A percentile compares a stretch with the other conserved stretches of the same genome.
phyloP scores from a whole-genome alignment of 225 moss, liverwort and hornwort species.

The Straminergon stramineum region DNA sequence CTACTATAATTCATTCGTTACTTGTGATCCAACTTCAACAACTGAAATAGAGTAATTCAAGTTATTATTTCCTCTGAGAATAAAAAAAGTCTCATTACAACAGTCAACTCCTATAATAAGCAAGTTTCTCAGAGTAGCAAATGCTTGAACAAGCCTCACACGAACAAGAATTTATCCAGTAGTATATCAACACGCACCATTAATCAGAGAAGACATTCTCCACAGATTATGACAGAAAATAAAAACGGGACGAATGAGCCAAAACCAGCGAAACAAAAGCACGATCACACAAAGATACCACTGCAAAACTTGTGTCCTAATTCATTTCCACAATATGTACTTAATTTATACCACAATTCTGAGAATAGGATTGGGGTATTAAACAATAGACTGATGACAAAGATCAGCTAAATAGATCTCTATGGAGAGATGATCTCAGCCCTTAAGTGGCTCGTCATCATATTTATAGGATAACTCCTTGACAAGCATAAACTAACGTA shows the following conservation, averaged over 20 bases:
- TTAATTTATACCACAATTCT: constrained; percentile 11
- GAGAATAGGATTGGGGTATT: background rate
- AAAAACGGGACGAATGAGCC: background rate
- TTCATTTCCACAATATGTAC: constrained; percentile 9
- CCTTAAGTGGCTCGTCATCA: constrained; percentile 11
- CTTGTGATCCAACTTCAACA: background rate
- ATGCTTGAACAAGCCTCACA: background rate
- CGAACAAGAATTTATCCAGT: background rate
- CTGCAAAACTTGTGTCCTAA: background rate
- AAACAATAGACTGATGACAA: constrained; percentile 5
- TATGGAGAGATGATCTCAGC: background rate
- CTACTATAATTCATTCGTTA: background rate
- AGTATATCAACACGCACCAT: background rate
- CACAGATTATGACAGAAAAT: no score
- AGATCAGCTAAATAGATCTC: constrained; percentile 7
- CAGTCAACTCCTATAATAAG: background rate
- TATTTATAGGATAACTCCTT: background rate
- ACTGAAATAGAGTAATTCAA: no score
- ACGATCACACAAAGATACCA: background rate
- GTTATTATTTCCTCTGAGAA: background rate
- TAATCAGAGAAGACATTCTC: background rate
- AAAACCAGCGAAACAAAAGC: background rate
- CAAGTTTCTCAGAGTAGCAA: background rate
- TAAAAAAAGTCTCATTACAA: no score
- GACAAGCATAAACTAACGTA: constrained; percentile 23